Evolutionary conservation across 352 stramenopile genomes (phyloP).

Genomic region (Phytophthora tubulina): DNA sequence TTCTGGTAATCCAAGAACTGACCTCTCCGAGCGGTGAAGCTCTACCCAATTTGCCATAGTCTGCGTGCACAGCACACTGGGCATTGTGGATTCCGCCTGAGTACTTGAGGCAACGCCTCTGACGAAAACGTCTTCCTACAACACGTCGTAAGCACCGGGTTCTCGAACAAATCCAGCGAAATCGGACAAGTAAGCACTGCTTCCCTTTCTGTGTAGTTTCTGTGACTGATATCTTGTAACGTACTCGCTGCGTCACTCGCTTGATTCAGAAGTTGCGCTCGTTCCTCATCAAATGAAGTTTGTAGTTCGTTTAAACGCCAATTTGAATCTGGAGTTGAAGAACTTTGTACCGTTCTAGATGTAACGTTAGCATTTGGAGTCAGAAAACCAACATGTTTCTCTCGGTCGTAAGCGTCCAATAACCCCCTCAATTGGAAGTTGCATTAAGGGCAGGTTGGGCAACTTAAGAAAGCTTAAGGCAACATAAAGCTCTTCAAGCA

Average conservation of each 20-base stretch:
- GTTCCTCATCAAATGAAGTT: slow-evolving; percentile 27
- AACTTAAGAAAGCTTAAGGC: too few relatives aligned
- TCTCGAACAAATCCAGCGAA: slow-evolving; percentile 38
- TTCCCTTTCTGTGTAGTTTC: slow-evolving; percentile 22
- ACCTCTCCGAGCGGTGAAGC: slow-evolving; percentile 28
- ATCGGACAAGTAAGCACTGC: slow-evolving; percentile 35
- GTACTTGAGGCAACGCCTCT: slow-evolving; percentile 11
- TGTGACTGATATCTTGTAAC: slow-evolving; percentile 12
- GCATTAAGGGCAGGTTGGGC: too few relatives aligned
- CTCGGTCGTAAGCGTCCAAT: slow-evolving; percentile 23
- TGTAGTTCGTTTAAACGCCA: slow-evolving; percentile 13
- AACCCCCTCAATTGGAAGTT: slow-evolving; percentile 21
- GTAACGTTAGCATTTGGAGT: too few relatives aligned
- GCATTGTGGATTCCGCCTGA: slow-evolving; percentile 19
- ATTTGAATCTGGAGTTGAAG: slow-evolving; percentile 8
- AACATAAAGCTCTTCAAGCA: too few relatives aligned
- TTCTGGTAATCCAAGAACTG: slow-evolving; percentile 19
- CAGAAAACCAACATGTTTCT: background rate
- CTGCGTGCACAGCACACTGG: slow-evolving; percentile 24
- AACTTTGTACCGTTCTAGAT: background rate
- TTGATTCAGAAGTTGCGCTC: slow-evolving; percentile 28
- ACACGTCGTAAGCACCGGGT: slow-evolving; percentile 34
- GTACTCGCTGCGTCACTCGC: slow-evolving; percentile 17
- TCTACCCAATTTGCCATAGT: slow-evolving; percentile 35
- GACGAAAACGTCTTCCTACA: slow-evolving; percentile 41